These are phyloP conservation scores for Cruciata laevipes DNA, from an alignment of 257 asterid species.

Conservation along the genomic window DNA sequence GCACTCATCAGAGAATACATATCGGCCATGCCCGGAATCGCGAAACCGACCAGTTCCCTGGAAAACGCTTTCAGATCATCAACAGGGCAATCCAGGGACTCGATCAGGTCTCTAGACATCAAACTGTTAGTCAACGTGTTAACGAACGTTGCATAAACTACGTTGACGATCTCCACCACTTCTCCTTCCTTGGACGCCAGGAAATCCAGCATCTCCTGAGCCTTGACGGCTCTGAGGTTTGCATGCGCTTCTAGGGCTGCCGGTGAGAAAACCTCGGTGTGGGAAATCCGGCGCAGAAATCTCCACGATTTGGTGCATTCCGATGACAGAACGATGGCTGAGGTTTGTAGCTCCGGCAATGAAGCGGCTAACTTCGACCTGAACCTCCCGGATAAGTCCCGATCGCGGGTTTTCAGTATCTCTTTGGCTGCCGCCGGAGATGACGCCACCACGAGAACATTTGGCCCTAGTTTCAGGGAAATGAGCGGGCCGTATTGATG, in stretches of 20 bases:
- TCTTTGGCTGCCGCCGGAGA: slow-evolving; percentile 6
- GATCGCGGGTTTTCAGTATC: neutral
- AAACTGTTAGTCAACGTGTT: neutral
- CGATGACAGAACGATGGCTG: neutral
- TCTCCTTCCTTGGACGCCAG: slow-evolving; percentile 2
- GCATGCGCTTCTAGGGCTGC: slow-evolving; percentile 4
- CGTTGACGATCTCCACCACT: neutral
- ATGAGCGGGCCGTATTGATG: slow-evolving; percentile 2
- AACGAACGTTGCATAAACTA: neutral
- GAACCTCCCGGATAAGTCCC: neutral
- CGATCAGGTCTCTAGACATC: slow-evolving; percentile 4
- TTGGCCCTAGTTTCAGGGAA: neutral
- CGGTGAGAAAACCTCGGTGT: slow-evolving; percentile 3
- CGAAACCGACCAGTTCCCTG: neutral
- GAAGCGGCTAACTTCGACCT: neutral
- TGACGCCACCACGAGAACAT: neutral
- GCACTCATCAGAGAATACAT: neutral
- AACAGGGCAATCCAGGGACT: neutral
- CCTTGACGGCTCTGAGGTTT: neutral
- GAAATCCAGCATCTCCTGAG: neutral
- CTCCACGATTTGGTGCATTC: neutral
- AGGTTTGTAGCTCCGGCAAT: neutral
- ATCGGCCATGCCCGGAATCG: slow-evolving; percentile 5
- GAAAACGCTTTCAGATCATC: neutral
- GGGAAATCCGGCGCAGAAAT: neutral